Conservation (phyloP, 768 basidiomycete species). For the Lepiota venenata region DNA sequence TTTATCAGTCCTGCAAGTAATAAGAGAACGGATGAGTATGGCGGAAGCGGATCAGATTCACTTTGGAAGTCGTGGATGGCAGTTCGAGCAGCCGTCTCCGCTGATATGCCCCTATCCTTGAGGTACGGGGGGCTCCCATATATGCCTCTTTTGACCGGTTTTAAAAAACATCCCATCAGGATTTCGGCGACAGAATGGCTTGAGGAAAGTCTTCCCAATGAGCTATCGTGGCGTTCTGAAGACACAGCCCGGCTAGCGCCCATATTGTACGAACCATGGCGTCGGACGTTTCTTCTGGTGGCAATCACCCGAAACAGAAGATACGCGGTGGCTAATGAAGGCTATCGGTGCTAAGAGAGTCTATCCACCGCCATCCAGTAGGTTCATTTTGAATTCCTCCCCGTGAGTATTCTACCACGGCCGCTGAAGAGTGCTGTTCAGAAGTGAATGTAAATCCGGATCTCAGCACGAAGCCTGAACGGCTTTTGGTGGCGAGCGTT, state of each 20-base stretch:
- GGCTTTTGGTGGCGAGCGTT: constrained; percentile 39
- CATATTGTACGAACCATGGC: constrained; percentile 56
- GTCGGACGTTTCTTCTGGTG: constrained; percentile 70
- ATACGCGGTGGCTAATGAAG: constrained; percentile 26
- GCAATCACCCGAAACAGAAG: constrained; percentile 43
- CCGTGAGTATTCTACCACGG: too few relatives aligned
- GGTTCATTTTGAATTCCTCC: too few relatives aligned
- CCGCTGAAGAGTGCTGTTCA: not conserved
- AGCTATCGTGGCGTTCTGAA: constrained; percentile 63
- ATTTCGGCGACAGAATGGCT: constrained; percentile 77
- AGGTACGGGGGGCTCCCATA: constrained; percentile 38
- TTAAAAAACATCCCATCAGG: constrained; percentile 22
- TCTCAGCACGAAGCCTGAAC: constrained; percentile 5
- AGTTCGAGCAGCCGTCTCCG: constrained; percentile 55
- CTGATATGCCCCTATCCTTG: constrained; percentile 65
- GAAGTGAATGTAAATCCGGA: not conserved
- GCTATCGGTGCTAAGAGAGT: too few relatives aligned
- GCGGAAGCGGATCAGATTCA: constrained; percentile 64
- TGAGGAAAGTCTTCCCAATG: constrained; percentile 50
- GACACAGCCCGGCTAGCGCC: constrained; percentile 62
- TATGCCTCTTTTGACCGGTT: not conserved
- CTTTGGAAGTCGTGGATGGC: constrained; percentile 62
- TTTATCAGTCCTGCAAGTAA: constrained; percentile 62
- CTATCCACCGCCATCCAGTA: not conserved
- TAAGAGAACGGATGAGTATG: constrained; percentile 65